Evolutionary conservation across 2,329 filamentous ascomycete genomes (phyloP), one percentile per base, ranked within the genome.

Genomic region (Colletotrichum chlorophyti): DNA sequence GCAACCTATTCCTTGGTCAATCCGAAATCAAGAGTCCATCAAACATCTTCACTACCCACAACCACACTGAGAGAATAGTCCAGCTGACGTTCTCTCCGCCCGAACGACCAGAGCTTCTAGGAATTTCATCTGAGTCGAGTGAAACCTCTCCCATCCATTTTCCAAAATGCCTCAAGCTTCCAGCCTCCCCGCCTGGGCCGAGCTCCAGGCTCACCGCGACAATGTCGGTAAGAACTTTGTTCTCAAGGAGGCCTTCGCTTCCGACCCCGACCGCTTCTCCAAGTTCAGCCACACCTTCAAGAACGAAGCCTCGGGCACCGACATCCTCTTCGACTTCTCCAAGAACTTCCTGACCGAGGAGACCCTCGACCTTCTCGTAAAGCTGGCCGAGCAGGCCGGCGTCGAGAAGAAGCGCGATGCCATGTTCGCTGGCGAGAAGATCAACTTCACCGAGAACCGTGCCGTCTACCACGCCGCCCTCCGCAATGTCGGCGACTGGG

Each of bases 281-380:
- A 96, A 95, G 79, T 93, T 97, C 81, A 91, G 88, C 73, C 91
- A 88, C 74, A 91, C 85, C 70, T 93, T 96, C 77, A 81, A 87
- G 26, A 93, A 91, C 76, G 75, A 84, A 50, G 88, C 90, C 66
- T 91, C 96, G 70, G 84, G 83, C 70, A 88, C 87, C 66, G 92
- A 97, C 65, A 95, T 96, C 70, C 86, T 99, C 64, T 99, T 98
- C 77, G 95, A 99, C 78, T 99, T 97, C 80, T 95, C 90, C 82
- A 99, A 99, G 87, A 99, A 99, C 86, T 93, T 99, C 77, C 76
- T 98, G 69, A 95, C 90, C 62, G 91, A 97, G 67, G 93, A 98
- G 79, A 98, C 94, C 5, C 82, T 98, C 48, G 83, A 89, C 65
- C 84, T 97, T 46, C 85, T 99, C 51, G 83, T 96, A 69, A 89